phyloP scores from a whole-genome alignment of 371 early-diverging fungal genomes.

The Mortierella sp. region DNA sequence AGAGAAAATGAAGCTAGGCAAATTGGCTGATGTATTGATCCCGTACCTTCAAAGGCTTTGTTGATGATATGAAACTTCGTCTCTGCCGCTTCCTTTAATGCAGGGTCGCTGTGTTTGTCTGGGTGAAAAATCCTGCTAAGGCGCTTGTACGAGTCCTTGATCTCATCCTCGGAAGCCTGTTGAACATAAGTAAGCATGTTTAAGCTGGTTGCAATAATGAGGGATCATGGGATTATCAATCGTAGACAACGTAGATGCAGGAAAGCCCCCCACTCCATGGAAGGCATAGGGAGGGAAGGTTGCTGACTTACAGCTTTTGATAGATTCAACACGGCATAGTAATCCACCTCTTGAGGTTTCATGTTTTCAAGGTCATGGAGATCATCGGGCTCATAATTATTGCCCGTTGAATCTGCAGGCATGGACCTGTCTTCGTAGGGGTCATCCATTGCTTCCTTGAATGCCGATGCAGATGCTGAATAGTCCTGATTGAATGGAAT shows the following conservation, averaged over 20 bases:
- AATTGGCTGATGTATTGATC: not conserved
- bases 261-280: not conserved
- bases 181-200: not conserved
- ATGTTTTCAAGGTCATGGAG: constrained; percentile 64
- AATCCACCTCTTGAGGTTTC: constrained; percentile 70
- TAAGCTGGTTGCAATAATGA: too few species aligned
- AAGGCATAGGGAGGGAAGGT: not conserved
- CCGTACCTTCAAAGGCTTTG: constrained; percentile 86
- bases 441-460: constrained; percentile 52
- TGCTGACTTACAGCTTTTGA: constrained; percentile 70
- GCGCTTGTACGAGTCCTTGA: constrained; percentile 87
- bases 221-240: not conserved
- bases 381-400: constrained; percentile 55
- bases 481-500: constrained; percentile 3
- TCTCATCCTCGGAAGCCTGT: constrained; percentile 87
- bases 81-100: constrained; percentile 73
- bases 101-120: constrained; percentile 80
- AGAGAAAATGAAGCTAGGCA: not conserved
- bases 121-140: constrained; percentile 91
- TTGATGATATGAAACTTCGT: constrained; percentile 86
- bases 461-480: not conserved
- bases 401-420: constrained; percentile 40
- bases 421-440: constrained; percentile 65
- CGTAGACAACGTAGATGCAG: not conserved
- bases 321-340: constrained; percentile 89